These are phyloP conservation scores for Meira nashicola DNA, from an alignment of 1,284 basidiomycete genomes.

Conservation along the genomic window DNA sequence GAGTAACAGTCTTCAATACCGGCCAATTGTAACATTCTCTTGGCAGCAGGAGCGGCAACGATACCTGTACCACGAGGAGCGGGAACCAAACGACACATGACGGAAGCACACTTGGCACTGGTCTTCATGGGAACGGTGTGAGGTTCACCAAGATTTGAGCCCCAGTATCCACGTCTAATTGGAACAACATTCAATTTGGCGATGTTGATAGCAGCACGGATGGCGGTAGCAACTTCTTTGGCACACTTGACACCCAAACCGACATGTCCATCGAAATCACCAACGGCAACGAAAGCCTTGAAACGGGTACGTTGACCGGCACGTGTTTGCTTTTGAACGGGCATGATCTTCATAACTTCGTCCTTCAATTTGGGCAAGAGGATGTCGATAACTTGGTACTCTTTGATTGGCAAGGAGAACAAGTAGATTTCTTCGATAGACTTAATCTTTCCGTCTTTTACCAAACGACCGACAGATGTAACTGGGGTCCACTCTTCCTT, in stretches of 20 bases:
- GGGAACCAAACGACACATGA: constrained; percentile 98
- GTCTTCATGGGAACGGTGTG: constrained; percentile 99
- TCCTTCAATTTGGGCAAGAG: constrained; percentile 57
- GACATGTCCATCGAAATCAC: constrained; percentile 90
- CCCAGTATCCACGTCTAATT: constrained; percentile 99
- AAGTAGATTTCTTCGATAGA: constrained; percentile 99
- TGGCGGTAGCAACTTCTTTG: constrained; percentile 99
- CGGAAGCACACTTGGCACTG: constrained; percentile 95
- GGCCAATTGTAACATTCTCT: constrained; percentile 93
- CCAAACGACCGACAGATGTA: constrained; percentile 97
- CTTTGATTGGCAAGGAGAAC: constrained; percentile 80
- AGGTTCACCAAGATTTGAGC: constrained; percentile 73
- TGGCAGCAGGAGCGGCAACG: constrained; percentile 95
- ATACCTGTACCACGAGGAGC: constrained; percentile 97
- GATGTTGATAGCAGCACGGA: constrained; percentile 96
- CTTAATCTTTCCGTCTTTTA: constrained; percentile 99
- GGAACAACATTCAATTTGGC: constrained; percentile 93
- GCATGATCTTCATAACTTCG: constrained; percentile 99
- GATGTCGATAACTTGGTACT: constrained; percentile 53
- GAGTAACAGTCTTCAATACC: constrained; percentile 93
- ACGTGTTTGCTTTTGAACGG: constrained; percentile 99
- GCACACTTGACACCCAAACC: constrained; percentile 99
- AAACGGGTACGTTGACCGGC: constrained; percentile 99
- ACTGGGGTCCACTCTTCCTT: constrained; percentile 91
- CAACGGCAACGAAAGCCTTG: constrained; percentile 99